Base-by-base conservation (phyloP, 2,329 filamentous ascomycete species). In the Purpureocillium lavendulum region DNA sequence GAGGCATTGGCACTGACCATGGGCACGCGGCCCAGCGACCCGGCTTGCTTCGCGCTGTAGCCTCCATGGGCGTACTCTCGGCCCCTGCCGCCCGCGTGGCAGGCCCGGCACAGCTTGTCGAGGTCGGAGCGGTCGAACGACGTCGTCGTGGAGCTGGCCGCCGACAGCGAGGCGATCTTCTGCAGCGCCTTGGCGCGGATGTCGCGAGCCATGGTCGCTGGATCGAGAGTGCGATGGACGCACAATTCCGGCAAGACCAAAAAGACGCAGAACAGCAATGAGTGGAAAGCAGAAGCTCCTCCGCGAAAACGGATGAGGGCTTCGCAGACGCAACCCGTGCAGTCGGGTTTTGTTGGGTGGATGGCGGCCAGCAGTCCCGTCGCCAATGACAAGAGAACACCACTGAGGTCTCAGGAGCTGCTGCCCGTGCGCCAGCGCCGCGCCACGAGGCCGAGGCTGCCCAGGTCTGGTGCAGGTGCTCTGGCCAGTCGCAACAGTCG, bases 121-220 rank as follows among this genome's bases (percentile, higher is more conserved):
- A 83, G 70, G 46, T 82, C 79, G 36, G 77, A 78, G 55, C 71
- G 69, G 51, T 82, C 77, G 49, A 76, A 76, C 2, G 73, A 65
- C 11, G 69, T 64, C 11, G 69, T 64, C 33, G 65, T 59, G 14
- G 75, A 62, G 55, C 65, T 72, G 32, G 69, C 65, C 21, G 77
- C 75, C 12, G 79, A 80, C 39, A 83, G 66, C 34, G 70, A 68
- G 32, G 79, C 79, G 48, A 83, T 80, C 63, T 78, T 81, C 60
- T 81, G 67, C 41, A 83, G 66, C 48, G 79, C 79, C 55, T 69
- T 70, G 46, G 73, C 74, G 55, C 79, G 76, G 45, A 82, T 71
- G 51, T 76, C 67, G 55, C 70, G 69, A 46, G 69, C 62, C 62
- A 75, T 75, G 43, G 39, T 59, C 13, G 15, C 30, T 18, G 28